Base-by-base conservation (phyloP, 225 moss, liverwort and hornwort species). In the Lunularia cruciata region DNA sequence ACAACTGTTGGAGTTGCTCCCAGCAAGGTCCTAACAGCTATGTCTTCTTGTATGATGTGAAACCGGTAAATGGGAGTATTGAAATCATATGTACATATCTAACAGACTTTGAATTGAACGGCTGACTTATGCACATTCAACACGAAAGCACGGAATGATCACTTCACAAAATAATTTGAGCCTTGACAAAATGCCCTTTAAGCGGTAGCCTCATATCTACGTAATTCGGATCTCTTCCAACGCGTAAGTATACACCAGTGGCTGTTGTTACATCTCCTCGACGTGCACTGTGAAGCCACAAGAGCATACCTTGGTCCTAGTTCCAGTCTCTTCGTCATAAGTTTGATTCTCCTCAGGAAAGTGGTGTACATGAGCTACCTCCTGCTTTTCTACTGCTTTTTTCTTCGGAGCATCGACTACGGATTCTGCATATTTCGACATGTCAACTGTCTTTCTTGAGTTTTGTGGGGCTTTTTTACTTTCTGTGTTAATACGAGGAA, bases 281-380 rank as follows among this genome's bases (percentile, higher is more conserved):
- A 94, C 87, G 57, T 83, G 84, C 31, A 89, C 84, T 22, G 76
- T 64, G 28, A 90, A 94, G 3, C 94, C 90, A 77, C 94, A 94
- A 47, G 73, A 36, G 60, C 94, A 94, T 55, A 78, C 60, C 70
- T 94, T 94, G 12, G 89, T 94, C 46, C 84, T 77, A 22, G 86
- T 78, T 48, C 91, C 87, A 23, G 76, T 82, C 53, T 87, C 89
- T 37, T 89, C 89, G 43, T 94, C 87, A 75, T 79, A 88, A 57
- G 81, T 89, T 71, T 88, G 76, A 72, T 73, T 78, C 35, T 75
- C 83, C 66, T 83, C 84, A 31, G 70, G 64, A 16, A 89, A 94
- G 39, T 86, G 68, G 37, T 94, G 94, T 36, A 85, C 79, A 73
- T 94, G 94, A 61, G 62, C 72, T 69, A 72, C 72, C 72, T 79